phyloP scores from a whole-genome alignment of 148 eudicot species.

The Suaeda aralocaspica region DNA sequence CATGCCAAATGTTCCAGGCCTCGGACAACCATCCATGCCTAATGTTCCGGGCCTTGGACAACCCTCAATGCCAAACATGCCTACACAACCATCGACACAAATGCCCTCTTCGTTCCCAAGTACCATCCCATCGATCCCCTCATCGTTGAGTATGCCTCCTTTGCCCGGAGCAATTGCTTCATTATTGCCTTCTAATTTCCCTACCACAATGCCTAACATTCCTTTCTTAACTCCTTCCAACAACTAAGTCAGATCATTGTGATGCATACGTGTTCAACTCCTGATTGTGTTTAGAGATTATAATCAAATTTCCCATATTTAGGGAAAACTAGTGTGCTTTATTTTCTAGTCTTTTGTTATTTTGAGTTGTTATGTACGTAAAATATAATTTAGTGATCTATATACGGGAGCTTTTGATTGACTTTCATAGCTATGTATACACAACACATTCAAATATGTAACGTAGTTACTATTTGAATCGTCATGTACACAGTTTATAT shows the following conservation, averaged over 20 bases:
- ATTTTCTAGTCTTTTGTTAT: too few relatives aligned
- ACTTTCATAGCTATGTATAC: too few relatives aligned
- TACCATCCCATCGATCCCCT: background rate
- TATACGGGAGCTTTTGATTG: too few relatives aligned
- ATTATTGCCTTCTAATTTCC: background rate
- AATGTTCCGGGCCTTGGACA: background rate
- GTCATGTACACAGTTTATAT: too few relatives aligned
- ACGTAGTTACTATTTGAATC: too few relatives aligned
- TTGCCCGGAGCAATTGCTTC: constrained; percentile 2
- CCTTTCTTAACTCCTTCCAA: background rate
- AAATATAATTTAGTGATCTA: too few relatives aligned
- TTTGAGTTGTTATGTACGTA: too few relatives aligned
- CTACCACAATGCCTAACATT: background rate
- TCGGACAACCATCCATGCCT: background rate
- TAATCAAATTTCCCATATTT: too few relatives aligned
- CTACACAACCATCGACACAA: constrained; percentile 4
- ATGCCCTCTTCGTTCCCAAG: background rate
- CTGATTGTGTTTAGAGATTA: too few relatives aligned
- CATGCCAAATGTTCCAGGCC: background rate
- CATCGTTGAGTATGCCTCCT: constrained; percentile 7
- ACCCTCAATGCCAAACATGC: background rate
- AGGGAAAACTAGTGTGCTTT: too few relatives aligned
- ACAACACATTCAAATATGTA: too few relatives aligned
- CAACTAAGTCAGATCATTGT: background rate
- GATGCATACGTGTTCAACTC: too few relatives aligned